phyloP scores from a whole-genome alignment of 1,139 yeast genomes.

The Taphrina confusa region DNA sequence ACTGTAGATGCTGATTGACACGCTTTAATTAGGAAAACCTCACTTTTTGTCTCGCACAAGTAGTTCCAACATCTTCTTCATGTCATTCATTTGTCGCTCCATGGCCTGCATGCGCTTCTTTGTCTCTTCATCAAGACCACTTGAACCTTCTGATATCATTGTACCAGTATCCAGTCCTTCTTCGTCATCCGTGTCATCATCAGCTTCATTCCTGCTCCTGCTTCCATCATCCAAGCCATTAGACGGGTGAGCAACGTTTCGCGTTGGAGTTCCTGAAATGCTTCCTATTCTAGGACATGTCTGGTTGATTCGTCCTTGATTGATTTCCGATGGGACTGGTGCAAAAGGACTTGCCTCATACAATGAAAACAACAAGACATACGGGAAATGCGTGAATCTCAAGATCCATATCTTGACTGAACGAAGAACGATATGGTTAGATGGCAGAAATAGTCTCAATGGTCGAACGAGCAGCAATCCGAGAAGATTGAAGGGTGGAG shows the following conservation, averaged over 20 bases:
- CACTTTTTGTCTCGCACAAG: not conserved
- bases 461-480: constrained; percentile 44
- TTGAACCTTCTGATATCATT: not conserved
- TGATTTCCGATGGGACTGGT: constrained; percentile 11
- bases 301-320: not conserved
- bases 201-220: not conserved
- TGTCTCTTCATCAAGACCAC: constrained; percentile 24
- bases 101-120: not conserved
- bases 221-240: not conserved
- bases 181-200: constrained; percentile 21
- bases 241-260: not conserved
- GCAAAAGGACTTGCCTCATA: constrained; percentile 40
- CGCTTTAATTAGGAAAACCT: not conserved
- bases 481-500: constrained; percentile 46
- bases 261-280: not conserved
- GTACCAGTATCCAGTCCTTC: constrained; percentile 32
- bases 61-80: constrained; percentile 5
- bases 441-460: constrained; percentile 41
- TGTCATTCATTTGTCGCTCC: constrained; percentile 10
- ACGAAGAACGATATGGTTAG: constrained; percentile 43
- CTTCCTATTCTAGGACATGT: not conserved
- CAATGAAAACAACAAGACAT: constrained; percentile 42
- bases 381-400: constrained; percentile 45
- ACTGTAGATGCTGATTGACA: not conserved
- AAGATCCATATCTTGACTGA: constrained; percentile 41